Conservation (phyloP, 116 monocot species). For the Papilionanthe hybrid region DNA sequence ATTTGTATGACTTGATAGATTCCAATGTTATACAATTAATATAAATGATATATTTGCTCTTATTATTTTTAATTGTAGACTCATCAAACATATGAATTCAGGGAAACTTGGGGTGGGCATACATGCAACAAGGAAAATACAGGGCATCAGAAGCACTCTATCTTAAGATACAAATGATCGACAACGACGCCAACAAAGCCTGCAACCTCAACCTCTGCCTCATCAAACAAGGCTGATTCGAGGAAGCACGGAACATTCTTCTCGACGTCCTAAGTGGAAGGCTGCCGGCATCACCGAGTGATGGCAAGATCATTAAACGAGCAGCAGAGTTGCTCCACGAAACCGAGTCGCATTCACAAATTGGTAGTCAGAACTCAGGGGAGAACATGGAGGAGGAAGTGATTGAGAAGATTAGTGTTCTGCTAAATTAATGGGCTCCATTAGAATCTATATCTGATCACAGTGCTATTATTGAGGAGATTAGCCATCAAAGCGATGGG, state of each 20-base stretch:
- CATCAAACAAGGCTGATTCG: constrained; percentile 12
- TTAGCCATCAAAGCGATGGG: constrained; percentile 1
- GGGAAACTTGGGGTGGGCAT: constrained; percentile 25
- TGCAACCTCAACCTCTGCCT: constrained; percentile 23
- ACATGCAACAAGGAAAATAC: constrained; percentile 17
- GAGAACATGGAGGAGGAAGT: constrained; percentile 7
- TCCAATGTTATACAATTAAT: too few relatives aligned
- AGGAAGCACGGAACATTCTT: constrained; percentile 11
- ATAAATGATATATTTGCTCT: too few relatives aligned
- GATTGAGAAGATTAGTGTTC: constrained; percentile 6
- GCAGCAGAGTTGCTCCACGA: constrained; percentile 11
- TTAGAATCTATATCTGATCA: constrained; percentile 7
- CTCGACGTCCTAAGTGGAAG: constrained; percentile 3
- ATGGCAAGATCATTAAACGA: background rate
- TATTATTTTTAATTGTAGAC: too few relatives aligned
- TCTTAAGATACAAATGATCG: constrained; percentile 11
- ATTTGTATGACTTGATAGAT: too few relatives aligned
- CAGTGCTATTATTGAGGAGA: constrained; percentile 8
- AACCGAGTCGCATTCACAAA: background rate
- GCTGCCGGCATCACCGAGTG: background rate
- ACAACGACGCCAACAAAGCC: constrained; percentile 14
- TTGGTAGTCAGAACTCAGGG: background rate
- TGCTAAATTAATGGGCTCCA: constrained; percentile 9
- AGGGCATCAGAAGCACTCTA: constrained; percentile 15
- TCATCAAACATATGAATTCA: background rate